A percentile compares a stretch with the other conserved stretches of the same genome.
Evolutionary conservation across 768 basidiomycete genomes (phyloP).

Genomic region (Termitomyces sp.): DNA sequence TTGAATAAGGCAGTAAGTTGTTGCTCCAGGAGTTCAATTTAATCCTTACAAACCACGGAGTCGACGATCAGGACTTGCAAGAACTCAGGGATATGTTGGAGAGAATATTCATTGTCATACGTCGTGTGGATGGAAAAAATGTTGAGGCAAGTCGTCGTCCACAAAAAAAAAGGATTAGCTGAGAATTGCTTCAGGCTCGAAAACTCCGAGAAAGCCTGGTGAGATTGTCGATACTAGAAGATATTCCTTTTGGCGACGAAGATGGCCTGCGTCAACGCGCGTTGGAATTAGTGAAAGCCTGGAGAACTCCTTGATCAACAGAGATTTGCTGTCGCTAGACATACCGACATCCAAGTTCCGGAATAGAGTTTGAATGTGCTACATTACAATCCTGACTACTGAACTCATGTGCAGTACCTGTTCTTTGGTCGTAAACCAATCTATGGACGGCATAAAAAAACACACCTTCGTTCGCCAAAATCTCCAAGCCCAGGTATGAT

Average conservation of each 20-base stretch:
- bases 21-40: too few relatives aligned
- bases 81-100: conserved; percentile 5
- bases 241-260: conserved; percentile 13
- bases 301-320: not conserved
- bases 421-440: not conserved
- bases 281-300: not conserved
- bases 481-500: conserved; percentile 97
- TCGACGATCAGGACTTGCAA: not conserved
- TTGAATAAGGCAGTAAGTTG: not conserved
- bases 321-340: not conserved
- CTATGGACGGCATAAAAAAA: not conserved
- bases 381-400: not conserved
- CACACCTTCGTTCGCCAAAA: conserved; percentile 84
- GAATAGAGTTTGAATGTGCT: not conserved
- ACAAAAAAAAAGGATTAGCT: not conserved
- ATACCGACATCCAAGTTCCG: not conserved
- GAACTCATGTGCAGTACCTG: conserved; percentile 1
- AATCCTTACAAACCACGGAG: not conserved
- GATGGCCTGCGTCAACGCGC: conserved; percentile 5
- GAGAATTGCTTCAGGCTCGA: not conserved
- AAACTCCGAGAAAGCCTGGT: conserved; percentile 4
- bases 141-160: conserved; percentile 1
- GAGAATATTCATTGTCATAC: not conserved
- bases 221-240: conserved; percentile 5
- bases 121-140: not conserved